phyloP scores from a whole-genome alignment of 176 grass and related monocot genomes.

The Lolium multiflorum region DNA sequence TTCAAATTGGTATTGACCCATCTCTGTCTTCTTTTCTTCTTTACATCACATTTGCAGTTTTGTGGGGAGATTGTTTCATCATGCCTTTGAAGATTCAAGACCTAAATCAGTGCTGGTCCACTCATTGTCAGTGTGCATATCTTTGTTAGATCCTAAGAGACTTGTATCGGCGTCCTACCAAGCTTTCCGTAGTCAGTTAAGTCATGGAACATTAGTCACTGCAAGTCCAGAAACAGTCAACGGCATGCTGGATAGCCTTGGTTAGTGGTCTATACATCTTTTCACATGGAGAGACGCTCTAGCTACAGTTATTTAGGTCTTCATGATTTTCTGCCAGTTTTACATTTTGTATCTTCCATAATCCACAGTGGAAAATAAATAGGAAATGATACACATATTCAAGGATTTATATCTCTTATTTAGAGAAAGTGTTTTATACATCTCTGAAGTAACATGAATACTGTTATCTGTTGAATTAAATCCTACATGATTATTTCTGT shows the following conservation, averaged over 20 bases:
- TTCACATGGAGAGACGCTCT: not conserved
- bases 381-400: not conserved
- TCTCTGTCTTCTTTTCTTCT: conserved; percentile 41
- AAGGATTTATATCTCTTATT: not conserved
- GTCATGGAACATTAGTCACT: conserved; percentile 79
- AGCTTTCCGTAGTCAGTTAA: conserved; percentile 76
- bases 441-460: conserved; percentile 14
- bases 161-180: conserved; percentile 88
- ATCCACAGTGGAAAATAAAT: not conserved
- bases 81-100: conserved; percentile 83
- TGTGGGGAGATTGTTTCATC: conserved; percentile 84
- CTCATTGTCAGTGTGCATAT: conserved; percentile 93
- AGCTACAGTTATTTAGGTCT: conserved; percentile 6
- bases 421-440: not conserved
- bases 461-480: not conserved
- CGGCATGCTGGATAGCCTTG: conserved; percentile 88
- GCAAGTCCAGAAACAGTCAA: conserved; percentile 91
- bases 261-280: conserved; percentile 47
- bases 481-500: not conserved
- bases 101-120: conserved; percentile 94
- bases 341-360: conserved; percentile 28
- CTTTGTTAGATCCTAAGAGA: conserved; percentile 92
- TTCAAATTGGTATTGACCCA: conserved; percentile 44
- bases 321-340: not conserved
- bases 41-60: conserved; percentile 67